Evolutionary conservation across 2,329 filamentous ascomycete genomes (phyloP).

Genomic region (Phialophora tarda): DNA sequence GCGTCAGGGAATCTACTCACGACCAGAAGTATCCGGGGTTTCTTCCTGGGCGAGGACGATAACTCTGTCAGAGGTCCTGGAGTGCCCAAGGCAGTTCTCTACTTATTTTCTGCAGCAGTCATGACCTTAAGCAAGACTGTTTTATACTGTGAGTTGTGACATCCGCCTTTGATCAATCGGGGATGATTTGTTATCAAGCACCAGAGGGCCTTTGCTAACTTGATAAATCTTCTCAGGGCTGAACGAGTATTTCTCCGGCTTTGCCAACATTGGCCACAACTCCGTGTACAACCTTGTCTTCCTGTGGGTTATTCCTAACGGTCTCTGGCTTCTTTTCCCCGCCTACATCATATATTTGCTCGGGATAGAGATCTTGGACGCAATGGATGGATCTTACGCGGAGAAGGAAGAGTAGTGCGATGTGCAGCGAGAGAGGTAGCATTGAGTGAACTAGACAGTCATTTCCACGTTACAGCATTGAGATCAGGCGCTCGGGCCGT

Average conservation of each 20-base stretch:
- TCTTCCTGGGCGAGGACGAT: slow-evolving; percentile 25
- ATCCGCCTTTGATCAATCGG: background rate
- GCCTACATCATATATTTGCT: slow-evolving; percentile 66
- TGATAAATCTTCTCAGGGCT: slow-evolving; percentile 54
- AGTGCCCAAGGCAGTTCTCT: slow-evolving; percentile 57
- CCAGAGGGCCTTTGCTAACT: background rate
- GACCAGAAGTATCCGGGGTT: slow-evolving; percentile 48
- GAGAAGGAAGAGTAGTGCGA: slow-evolving; percentile 28
- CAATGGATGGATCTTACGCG: slow-evolving; percentile 39
- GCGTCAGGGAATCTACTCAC: slow-evolving; percentile 15
- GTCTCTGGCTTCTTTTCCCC: slow-evolving; percentile 68
- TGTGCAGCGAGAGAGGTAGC: background rate
- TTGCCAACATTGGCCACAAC: slow-evolving; percentile 68
- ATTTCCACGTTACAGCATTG: background rate
- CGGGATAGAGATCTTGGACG: slow-evolving; percentile 66
- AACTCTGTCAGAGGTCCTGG: slow-evolving; percentile 51
- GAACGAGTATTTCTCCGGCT: slow-evolving; percentile 66
- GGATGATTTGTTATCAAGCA: background rate
- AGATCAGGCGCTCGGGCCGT: background rate
- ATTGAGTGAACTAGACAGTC: background rate
- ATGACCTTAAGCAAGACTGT: slow-evolving; percentile 73
- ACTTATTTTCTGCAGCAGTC: slow-evolving; percentile 64
- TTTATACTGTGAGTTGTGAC: slow-evolving; percentile 63
- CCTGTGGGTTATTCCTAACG: slow-evolving; percentile 70
- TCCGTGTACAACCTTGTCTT: slow-evolving; percentile 58